Evolutionary conservation across 2,329 filamentous ascomycete genomes (phyloP).

Genomic region (Didymella arachidicola): DNA sequence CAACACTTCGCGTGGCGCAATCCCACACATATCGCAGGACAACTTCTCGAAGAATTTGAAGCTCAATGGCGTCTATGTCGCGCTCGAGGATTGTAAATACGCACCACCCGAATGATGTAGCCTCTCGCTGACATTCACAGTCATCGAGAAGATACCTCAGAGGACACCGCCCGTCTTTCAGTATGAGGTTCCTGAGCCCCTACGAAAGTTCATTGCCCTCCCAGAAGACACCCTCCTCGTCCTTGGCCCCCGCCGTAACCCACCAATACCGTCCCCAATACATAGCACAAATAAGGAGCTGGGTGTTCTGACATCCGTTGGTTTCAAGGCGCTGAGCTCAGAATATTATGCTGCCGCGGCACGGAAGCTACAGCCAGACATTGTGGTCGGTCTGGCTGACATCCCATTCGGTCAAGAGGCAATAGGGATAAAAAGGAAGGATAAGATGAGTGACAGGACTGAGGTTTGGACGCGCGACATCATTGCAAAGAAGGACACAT

Average conservation of each 20-base stretch:
- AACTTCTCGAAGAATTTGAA: constrained; percentile 71
- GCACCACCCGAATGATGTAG: constrained; percentile 4
- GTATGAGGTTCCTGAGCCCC: constrained; percentile 57
- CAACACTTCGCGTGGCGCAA: constrained; percentile 79
- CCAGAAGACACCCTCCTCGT: constrained; percentile 72
- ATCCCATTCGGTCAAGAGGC: constrained; percentile 64
- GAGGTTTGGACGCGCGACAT: constrained; percentile 81
- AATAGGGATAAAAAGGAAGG: constrained; percentile 74
- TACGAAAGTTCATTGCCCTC: constrained; percentile 80
- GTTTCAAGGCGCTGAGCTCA: constrained; percentile 75
- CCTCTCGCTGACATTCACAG: constrained; percentile 57
- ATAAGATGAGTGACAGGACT: constrained; percentile 86
- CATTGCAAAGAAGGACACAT: constrained; percentile 55
- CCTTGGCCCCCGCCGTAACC: constrained; percentile 78
- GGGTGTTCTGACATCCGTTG: constrained; percentile 84
- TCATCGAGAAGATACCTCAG: constrained; percentile 66
- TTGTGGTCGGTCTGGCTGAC: constrained; percentile 81
- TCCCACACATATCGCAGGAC: constrained; percentile 92
- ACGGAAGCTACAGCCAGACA: constrained; percentile 75
- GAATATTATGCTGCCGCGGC: constrained; percentile 74
- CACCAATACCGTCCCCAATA: constrained; percentile 73
- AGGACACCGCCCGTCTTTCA: constrained; percentile 62
- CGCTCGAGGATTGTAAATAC: constrained; percentile 87
- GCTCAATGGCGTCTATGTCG: constrained; percentile 77
- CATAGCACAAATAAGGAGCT: constrained; percentile 75